Base-by-base conservation (phyloP, 768 basidiomycete genomes). In the Lactifluus subvellereus region DNA sequence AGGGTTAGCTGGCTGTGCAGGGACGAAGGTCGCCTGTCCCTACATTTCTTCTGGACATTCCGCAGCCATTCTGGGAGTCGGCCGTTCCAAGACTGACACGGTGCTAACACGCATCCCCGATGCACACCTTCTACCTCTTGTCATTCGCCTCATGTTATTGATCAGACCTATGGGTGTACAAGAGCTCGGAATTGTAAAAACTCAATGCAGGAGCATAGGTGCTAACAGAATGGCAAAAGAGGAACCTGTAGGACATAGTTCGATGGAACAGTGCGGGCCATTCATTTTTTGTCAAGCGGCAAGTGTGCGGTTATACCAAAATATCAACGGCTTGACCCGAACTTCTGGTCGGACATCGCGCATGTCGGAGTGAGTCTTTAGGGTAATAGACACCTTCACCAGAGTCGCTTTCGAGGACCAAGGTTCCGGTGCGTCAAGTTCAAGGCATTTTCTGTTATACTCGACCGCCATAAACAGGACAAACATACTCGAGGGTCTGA, bases 61-160 rank as follows among this genome's bases (percentile, higher is more conserved):
- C 42, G 37, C 51, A 20, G 33, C 42, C 20, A 22, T 35, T 16
- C 42, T 11, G 9, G 42, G 38, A 14, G 4, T 27, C 4, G 30
- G n/a, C 49, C 37, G 38, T 49, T 20, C 45, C 30, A 54, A 55
- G 38, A 50, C 33, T 27, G 32, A 51, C 22, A 35, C 62, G 71
- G 66, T 76, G 74, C 35, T 37, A 51, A 9, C 27, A 27, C 27
- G 27, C 27, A 27, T 27, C 27, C 27, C 27, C 27, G 27, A 27
- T 27, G 27, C 27, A 27, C 27, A 27, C 27, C 27, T 27, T 27
- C 27, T 27, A 27, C 27, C 27, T 27, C 27, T 27, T 27, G 27
- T 27, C 27, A 27, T 27, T 27, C 27, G 27, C 27, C 27, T 27
- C 27, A 27, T 27, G 27, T 27, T 27, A 27, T 13, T 37, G 43